A percentile compares a stretch with the other conserved stretches of the same genome.
Evolutionary conservation across 306 rosid species (phyloP).

Genomic region (Vachellia pachyceras): DNA sequence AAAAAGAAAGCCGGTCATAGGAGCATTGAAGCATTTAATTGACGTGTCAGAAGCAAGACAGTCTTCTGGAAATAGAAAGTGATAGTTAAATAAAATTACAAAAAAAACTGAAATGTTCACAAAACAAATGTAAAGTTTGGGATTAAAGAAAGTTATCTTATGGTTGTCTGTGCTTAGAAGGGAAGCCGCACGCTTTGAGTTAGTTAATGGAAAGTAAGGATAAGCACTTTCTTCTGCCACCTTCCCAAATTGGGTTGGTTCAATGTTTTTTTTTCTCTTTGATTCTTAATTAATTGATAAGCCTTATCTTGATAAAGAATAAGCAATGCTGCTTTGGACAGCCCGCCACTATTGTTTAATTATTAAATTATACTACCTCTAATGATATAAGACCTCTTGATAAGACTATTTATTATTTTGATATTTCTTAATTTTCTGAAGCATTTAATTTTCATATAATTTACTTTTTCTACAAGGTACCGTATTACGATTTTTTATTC

Average conservation of each 20-base stretch:
- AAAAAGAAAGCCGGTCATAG: no score
- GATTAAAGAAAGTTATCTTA: not conserved
- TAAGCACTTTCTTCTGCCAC: slow-evolving; percentile 33
- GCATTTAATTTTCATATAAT: no score
- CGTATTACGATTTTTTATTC: no score
- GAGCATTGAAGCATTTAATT: no score
- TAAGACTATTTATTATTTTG: no score
- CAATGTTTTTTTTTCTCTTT: slow-evolving; percentile 34
- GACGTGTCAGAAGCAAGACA: slow-evolving; percentile 1
- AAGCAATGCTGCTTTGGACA: not conserved
- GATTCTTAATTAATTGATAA: slow-evolving; percentile 17
- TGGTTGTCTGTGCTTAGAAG: slow-evolving; percentile 51
- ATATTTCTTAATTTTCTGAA: no score
- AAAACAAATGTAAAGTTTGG: no score
- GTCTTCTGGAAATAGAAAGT: slow-evolving; percentile 16
- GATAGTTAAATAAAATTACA: no score
- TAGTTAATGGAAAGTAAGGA: slow-evolving; percentile 29
- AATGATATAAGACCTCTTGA: no score
- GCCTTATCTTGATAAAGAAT: not conserved
- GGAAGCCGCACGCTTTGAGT: slow-evolving; percentile 47
- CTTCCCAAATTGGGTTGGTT: slow-evolving; percentile 56
- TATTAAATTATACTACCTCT: not conserved
- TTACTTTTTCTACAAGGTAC: no score
- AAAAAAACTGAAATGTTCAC: no score
- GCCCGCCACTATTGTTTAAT: not conserved